Conservation (phyloP, 2,329 filamentous ascomycete species). For the Xylaria sp. region DNA sequence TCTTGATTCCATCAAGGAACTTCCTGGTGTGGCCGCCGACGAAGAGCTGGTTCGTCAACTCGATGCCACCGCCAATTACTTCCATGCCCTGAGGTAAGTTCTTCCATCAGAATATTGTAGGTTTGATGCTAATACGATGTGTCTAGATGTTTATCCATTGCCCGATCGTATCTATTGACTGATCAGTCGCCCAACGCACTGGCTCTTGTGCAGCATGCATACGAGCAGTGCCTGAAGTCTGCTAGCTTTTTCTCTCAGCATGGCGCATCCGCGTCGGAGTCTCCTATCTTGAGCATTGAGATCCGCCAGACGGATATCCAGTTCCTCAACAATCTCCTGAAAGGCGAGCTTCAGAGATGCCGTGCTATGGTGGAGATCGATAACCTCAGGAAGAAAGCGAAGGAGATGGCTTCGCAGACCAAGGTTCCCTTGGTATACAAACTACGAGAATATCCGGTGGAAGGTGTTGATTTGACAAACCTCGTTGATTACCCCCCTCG, state of each 20-base stretch:
- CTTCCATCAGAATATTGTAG: not conserved
- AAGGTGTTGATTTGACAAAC: conserved; percentile 68
- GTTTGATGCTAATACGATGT: conserved; percentile 17
- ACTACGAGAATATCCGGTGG: conserved; percentile 67
- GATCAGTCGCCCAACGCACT: conserved; percentile 71
- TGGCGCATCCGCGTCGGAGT: conserved; percentile 31
- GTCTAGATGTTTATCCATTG: conserved; percentile 72
- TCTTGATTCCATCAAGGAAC: conserved; percentile 80
- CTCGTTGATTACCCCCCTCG: conserved; percentile 84
- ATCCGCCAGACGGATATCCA: conserved; percentile 55
- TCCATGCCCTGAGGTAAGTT: conserved; percentile 76
- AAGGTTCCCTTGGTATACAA: conserved; percentile 62
- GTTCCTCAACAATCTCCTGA: conserved; percentile 57
- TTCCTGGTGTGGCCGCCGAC: conserved; percentile 86
- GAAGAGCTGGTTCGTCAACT: conserved; percentile 68
- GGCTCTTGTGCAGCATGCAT: conserved; percentile 72
- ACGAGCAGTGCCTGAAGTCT: conserved; percentile 54
- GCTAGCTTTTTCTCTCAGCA: conserved; percentile 41
- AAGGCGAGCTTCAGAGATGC: conserved; percentile 69
- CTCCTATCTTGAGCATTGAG: conserved; percentile 60
- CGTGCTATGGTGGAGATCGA: conserved; percentile 82
- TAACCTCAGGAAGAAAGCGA: conserved; percentile 49
- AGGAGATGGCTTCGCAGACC: conserved; percentile 42
- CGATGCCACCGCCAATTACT: conserved; percentile 75
- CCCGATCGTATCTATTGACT: conserved; percentile 73